Base-by-base conservation (phyloP, 495 filamentous ascomycete genomes). In the Neurospora sp. region DNA sequence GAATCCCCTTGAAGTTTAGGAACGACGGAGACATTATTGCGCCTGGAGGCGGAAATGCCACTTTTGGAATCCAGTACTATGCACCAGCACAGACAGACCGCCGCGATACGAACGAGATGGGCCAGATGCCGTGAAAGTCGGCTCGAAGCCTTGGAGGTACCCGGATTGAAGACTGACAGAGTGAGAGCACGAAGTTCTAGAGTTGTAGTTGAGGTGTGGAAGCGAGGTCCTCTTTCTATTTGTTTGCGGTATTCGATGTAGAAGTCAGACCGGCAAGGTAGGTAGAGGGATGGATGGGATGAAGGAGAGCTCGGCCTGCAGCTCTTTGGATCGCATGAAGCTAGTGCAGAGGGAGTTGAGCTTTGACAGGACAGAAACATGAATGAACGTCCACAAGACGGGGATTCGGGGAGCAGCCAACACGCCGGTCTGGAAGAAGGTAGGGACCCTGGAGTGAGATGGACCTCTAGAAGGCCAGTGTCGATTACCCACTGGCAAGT, bases 1-100 rank as follows among this genome's bases (percentile, higher is more conserved):
- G 91, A 70, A 97, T 82, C 75, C 92, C 88, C 80, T 90, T 93
- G 81, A 87, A 80, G 70, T 80, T 85, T 39, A 96, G 87, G 79
- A 97, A 93, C 49, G 91, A 83, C n/a, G 86, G 85, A 38, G 86
- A 79, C 85, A 86, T 87, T 76, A 69, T 74, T 9, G n/a, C 35
- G 37, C 35, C 60, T 46, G 62, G 23, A 69, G 37, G 27, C 14
- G 27, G 54, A 16, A 62, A 62, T 14, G 23, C 14, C 54, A 9
- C 23, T 31, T 7, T 62, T 35, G 14, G 23, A 35, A 62, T 18
- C 23, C 54, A 62, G 54, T 62, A 31, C 23, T 62, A 8, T 62
- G 54, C 49, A 60, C 54, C 54, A 31, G 23, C 12, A 62, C 54
- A 14, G 54, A 16, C 23, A 62, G 54, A 62, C 54, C 23, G 54